Base-by-base conservation (phyloP, 1,284 basidiomycete genomes). In the Irpex rosettiformis region DNA sequence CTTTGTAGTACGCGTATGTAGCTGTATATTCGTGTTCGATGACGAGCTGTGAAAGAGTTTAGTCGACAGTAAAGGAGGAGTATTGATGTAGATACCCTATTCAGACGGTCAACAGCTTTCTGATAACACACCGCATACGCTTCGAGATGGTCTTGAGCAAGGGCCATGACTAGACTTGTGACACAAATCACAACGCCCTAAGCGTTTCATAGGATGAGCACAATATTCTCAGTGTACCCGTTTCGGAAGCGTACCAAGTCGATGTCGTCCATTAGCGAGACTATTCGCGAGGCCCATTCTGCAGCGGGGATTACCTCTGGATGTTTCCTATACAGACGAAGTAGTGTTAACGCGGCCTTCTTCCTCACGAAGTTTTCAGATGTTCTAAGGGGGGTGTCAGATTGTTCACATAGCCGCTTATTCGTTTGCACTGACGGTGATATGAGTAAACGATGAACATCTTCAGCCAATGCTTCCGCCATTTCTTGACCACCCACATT, bases 401-500 rank as follows among this genome's bases (percentile, higher is more conserved):
- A 11, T 21, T 21, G 49, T 6, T 33, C 25, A 22, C n/a, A 3
- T 43, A 47, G 18, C 24, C 11, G 30, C 48, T 30, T 18, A 51
- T 37, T 54, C 28, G 48, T 27, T 1, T 21, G n/a, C 29, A 80
- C 91, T 70, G 70, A 97, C 94, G 94, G 94, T 64, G 95, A 98
- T 67, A 99, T 98, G 60, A 99, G 80, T 25, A 97, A 78, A 51
- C 96, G 85, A 73, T 99, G 96, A 0, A 99, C 97, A 66, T 96
- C 94, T 64, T 93, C 93, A 5, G 85, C 87, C 48, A 99, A 79
- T 5, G 95, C 89, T 70, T 99, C 97, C 10, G 97, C 96, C 94
- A 99, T 99, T 74, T 98, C 97, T 69, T 89, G 91, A 37, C 96
- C 94, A 54, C 96, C 97, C 27, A 99, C 93, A 69, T 98, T 99